Evolutionary conservation across 305 asterid species (phyloP), one percentile per base, ranked within the genome.

Genomic region (Euphrasia arctica): DNA sequence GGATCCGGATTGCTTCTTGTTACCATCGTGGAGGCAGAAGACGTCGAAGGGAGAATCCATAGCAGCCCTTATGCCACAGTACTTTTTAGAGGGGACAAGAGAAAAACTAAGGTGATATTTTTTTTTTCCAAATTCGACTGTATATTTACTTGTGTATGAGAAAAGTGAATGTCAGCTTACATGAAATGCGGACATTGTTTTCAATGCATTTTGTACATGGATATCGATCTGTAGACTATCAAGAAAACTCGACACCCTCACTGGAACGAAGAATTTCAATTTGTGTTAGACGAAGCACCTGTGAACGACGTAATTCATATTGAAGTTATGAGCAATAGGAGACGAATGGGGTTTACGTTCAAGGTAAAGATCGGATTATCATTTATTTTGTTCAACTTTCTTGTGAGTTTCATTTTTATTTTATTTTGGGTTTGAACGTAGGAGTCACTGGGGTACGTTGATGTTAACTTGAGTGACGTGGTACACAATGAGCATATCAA

Each of bases 221-320:
- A 25, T 6, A 18, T 4, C 22, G 18, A 11, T 14, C 12, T 31
- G 9, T 27, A 90, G 96, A 13, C 62, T 9, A 70, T 85, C 43
- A 84, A 70, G 79, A 86, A 77, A 73, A 75, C 79, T 36, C 81
- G 90, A 32, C 64, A 84, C 68, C 97, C 97, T 9, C 47, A 54
- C 14, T 91, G 97, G 97, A 83, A 84, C 36, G 97, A 88, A 48
- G 91, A 84, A n/a, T 88, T 88, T 59, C 75, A 88, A 71, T 88
- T 86, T 72, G 72, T 83, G 51, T 54, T 88, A 27, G 97, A 88
- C 59, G 90, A 86, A 54, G 78, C 94, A 65, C 97, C 95, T 4
- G 13, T 78, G 28, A 78, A 78, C 58, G 96, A 88, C 34, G 43
- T 49, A 4, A 76, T 91, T 42, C 90, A 79, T 60, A 57, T 91